Evolutionary conservation across 2,329 filamentous ascomycete genomes (phyloP).

Genomic region (Macrophomina tecta): DNA sequence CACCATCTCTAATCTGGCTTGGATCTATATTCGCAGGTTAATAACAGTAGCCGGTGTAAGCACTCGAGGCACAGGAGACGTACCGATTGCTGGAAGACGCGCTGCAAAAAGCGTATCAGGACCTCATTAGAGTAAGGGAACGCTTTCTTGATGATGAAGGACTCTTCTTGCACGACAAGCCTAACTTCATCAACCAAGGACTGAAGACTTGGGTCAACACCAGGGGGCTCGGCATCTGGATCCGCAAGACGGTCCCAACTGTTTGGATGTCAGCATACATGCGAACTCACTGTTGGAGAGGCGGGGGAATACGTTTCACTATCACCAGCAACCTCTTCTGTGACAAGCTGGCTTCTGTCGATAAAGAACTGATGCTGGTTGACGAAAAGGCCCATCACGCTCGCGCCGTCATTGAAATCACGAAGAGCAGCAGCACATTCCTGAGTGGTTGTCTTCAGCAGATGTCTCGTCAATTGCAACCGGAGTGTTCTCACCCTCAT

Average conservation of each 20-base stretch:
- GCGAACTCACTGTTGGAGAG: too few species aligned
- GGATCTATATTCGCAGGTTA: slow-evolving; percentile 59
- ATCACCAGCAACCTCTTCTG: slow-evolving; percentile 80
- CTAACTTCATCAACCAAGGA: slow-evolving; percentile 92
- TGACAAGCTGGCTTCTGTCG: slow-evolving; percentile 88
- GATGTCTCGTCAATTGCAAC: neutral
- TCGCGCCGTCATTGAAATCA: slow-evolving; percentile 95
- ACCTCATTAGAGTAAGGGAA: slow-evolving; percentile 98
- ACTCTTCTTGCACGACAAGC: slow-evolving; percentile 95
- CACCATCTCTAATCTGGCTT: slow-evolving; percentile 93
- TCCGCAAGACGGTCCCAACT: slow-evolving; percentile 93
- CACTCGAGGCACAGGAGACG: neutral
- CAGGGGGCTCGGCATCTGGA: slow-evolving; percentile 88
- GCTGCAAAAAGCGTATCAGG: slow-evolving; percentile 87
- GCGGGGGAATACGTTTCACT: slow-evolving; percentile 54
- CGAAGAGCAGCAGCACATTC: slow-evolving; percentile 93
- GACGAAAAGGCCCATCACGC: slow-evolving; percentile 94
- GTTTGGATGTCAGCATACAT: slow-evolving; percentile 31
- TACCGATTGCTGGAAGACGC: slow-evolving; percentile 90
- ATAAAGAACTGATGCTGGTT: slow-evolving; percentile 99
- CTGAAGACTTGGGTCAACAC: slow-evolving; percentile 90
- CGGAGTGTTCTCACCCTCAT: slow-evolving; percentile 67
- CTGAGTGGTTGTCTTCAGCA: slow-evolving; percentile 13
- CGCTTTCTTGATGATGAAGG: slow-evolving; percentile 92
- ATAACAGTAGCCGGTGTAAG: too few species aligned